These are phyloP conservation scores for Fusarium setosum DNA, from an alignment of 2,329 filamentous ascomycete species.

Conservation along the genomic window DNA sequence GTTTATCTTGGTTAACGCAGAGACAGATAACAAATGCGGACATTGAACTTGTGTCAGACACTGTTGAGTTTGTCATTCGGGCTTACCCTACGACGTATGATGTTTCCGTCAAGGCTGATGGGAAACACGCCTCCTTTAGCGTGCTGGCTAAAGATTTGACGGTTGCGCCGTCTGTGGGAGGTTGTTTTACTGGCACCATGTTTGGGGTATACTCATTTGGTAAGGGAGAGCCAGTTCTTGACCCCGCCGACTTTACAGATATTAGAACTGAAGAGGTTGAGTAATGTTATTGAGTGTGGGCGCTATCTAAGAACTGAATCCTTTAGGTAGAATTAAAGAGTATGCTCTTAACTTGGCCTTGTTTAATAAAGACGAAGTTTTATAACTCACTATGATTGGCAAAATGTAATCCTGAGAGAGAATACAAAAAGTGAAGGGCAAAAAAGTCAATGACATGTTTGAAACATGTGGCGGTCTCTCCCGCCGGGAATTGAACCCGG, in stretches of 20 bases:
- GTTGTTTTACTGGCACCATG: slow-evolving; percentile 37
- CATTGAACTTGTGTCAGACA: not conserved
- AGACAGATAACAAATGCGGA: not conserved
- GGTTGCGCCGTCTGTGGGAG: slow-evolving; percentile 27
- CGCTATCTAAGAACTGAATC: too few relatives aligned
- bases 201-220: slow-evolving; percentile 40
- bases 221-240: slow-evolving; percentile 31
- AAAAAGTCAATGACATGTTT: slow-evolving; percentile 17
- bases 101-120: not conserved
- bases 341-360: too few relatives aligned
- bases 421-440: too few relatives aligned
- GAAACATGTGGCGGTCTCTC: slow-evolving; percentile 38
- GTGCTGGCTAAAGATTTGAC: slow-evolving; percentile 18
- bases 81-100: slow-evolving; percentile 12
- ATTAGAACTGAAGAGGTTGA: slow-evolving; percentile 2
- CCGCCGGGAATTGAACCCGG: slow-evolving; percentile 42
- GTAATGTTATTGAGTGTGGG: too few relatives aligned
- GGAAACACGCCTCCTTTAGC: too few relatives aligned
- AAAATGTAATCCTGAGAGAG: too few relatives aligned
- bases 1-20: not conserved
- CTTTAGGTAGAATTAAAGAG: too few relatives aligned
- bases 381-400: too few relatives aligned
- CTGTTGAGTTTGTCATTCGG: not conserved
- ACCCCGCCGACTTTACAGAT: slow-evolving; percentile 29
- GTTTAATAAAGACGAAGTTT: too few relatives aligned